phyloP scores from a whole-genome alignment of 176 grass and related monocot species.

The Eragrostis nindensis region DNA sequence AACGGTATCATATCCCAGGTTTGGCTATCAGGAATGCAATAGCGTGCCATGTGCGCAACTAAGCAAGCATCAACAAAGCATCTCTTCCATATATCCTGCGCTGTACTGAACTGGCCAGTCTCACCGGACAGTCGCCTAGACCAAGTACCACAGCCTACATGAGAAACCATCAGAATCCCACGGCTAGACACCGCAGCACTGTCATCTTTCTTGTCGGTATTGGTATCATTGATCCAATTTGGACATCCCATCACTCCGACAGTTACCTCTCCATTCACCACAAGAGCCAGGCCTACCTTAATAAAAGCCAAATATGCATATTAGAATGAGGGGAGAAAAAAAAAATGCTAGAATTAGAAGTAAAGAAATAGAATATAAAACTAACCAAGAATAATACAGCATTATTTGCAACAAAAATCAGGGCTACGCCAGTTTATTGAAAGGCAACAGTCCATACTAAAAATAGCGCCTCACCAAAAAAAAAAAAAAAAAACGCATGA shows the following conservation, averaged over 20 bases:
- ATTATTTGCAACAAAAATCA: not conserved
- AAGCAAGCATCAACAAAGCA: slow-evolving; percentile 77
- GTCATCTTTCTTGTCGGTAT: slow-evolving; percentile 29
- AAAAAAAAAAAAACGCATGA: not conserved
- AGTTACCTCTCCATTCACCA: slow-evolving; percentile 77
- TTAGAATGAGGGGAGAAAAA: slow-evolving; percentile 25
- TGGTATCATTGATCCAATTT: slow-evolving; percentile 67
- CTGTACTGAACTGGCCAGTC: slow-evolving; percentile 24
- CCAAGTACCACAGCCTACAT: slow-evolving; percentile 88
- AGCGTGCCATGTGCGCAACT: slow-evolving; percentile 61
- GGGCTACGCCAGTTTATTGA: not conserved
- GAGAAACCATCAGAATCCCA: slow-evolving; percentile 87
- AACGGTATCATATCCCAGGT: slow-evolving; percentile 89
- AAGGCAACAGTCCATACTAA: not conserved
- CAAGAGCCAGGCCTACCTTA: slow-evolving; percentile 88
- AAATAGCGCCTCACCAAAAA: not conserved
- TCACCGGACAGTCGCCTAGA: slow-evolving; percentile 53
- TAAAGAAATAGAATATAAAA: not conserved
- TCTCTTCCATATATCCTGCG: slow-evolving; percentile 63
- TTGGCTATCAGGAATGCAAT: slow-evolving; percentile 96
- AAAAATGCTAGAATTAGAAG: not conserved
- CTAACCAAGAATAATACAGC: not conserved
- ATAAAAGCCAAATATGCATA: slow-evolving; percentile 42
- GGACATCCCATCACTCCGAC: slow-evolving; percentile 90
- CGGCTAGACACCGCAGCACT: slow-evolving; percentile 21